Conservation (phyloP, 2,329 filamentous ascomycete genomes). For the Fusarium sp. region DNA sequence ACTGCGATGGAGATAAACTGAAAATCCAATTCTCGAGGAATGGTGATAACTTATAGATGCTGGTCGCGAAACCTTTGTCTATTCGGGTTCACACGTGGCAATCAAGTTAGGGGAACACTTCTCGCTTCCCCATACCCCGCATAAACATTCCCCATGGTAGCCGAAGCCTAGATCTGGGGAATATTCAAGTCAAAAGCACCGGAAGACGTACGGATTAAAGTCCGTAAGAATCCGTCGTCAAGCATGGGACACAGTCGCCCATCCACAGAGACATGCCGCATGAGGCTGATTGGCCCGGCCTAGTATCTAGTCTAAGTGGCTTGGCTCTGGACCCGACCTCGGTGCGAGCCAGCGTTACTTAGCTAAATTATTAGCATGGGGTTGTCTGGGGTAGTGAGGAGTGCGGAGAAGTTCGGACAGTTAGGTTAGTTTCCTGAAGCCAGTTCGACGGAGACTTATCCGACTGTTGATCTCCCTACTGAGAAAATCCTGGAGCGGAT, state of each 20-base stretch:
- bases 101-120: neutral
- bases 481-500: too few species aligned
- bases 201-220: neutral
- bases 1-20: neutral
- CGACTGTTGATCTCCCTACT: neutral
- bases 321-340: neutral
- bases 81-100: too few species aligned
- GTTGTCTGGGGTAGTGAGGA: too few species aligned
- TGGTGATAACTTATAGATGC: neutral
- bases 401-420: too few species aligned
- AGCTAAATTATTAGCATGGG: too few species aligned
- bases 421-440: neutral
- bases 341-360: neutral
- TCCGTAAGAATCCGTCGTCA: neutral
- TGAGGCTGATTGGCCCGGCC: neutral
- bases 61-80: too few species aligned
- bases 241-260: too few species aligned
- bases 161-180: neutral
- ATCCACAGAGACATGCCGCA: neutral
- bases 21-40: neutral
- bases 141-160: neutral
- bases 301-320: too few species aligned
- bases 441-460: neutral
- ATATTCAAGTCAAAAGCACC: neutral
- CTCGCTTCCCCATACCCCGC: conserved; percentile 3